A percentile compares a stretch with the other conserved stretches of the same genome.
Conservation (phyloP, 1,139 yeast species). For the Taphrina wiesneri region DNA sequence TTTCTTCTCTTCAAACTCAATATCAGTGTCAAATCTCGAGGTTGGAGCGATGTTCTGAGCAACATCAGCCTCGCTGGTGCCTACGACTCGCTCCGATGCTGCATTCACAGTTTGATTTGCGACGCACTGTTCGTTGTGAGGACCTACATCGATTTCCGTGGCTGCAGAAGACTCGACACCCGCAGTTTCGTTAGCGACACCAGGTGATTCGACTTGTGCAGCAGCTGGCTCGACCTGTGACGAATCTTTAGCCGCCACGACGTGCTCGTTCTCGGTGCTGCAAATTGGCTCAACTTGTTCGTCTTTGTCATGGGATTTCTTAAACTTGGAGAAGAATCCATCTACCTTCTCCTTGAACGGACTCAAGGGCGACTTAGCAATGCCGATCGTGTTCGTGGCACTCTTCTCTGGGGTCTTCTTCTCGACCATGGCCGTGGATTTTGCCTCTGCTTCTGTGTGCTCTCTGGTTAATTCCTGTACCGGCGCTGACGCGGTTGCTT, state of each 20-base stretch:
- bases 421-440: neutral
- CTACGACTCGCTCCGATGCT: neutral
- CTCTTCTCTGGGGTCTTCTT: neutral
- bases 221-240: neutral
- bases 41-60: neutral
- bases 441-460: neutral
- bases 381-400: neutral
- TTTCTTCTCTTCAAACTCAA: neutral
- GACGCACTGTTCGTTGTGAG: neutral
- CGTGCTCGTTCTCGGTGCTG: neutral
- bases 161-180: neutral
- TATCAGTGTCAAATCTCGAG: neutral
- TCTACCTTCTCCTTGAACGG: constrained; percentile 26
- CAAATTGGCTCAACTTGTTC: neutral
- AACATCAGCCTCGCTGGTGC: neutral
- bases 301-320: neutral
- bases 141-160: neutral
- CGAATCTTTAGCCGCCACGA: neutral
- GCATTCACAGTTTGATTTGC: neutral
- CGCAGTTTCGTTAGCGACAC: neutral
- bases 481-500: neutral
- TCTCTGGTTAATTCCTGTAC: neutral
- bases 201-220: neutral
- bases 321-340: constrained; percentile 17
- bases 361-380: neutral